Evolutionary conservation across 345 rosid species (phyloP).

Genomic region (Ricinus communis): DNA sequence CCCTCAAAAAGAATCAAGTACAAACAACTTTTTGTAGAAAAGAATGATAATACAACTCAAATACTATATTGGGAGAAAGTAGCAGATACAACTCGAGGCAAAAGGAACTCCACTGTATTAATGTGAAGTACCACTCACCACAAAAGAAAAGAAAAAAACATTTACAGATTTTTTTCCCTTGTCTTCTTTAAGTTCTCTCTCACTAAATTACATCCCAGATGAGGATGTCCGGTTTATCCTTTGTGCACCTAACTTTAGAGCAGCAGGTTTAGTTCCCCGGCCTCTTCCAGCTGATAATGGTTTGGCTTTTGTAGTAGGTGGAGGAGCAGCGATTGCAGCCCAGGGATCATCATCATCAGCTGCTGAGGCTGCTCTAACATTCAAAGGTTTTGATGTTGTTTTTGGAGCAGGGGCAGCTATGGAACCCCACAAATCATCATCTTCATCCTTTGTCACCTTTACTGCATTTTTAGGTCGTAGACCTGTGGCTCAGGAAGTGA

Average conservation of each 20-base stretch:
- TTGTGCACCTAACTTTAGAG: slow-evolving; percentile 81
- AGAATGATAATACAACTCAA: slow-evolving; percentile 60
- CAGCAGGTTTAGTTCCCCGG: slow-evolving; percentile 68
- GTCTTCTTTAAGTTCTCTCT: slow-evolving; percentile 16
- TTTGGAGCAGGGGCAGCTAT: slow-evolving; percentile 85
- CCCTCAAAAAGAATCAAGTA: neutral
- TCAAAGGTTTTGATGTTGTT: slow-evolving; percentile 64
- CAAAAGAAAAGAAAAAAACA: slow-evolving; percentile 24
- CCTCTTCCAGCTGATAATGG: slow-evolving; percentile 74
- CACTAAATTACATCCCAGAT: slow-evolving; percentile 48
- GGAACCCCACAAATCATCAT: slow-evolving; percentile 95
- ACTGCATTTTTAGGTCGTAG: slow-evolving; percentile 49
- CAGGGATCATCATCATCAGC: slow-evolving; percentile 82
- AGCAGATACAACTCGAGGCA: slow-evolving; percentile 22
- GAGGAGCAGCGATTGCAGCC: slow-evolving; percentile 96
- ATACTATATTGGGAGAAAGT: slow-evolving; percentile 23
- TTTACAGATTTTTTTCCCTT: slow-evolving; percentile 40
- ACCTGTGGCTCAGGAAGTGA: slow-evolving; percentile 46
- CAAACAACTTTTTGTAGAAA: slow-evolving; percentile 24
- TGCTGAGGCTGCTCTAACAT: slow-evolving; percentile 46
- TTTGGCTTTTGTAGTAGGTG: slow-evolving; percentile 75
- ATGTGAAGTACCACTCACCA: slow-evolving; percentile 31
- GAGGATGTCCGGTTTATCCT: slow-evolving; percentile 83
- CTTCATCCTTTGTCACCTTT: slow-evolving; percentile 57
- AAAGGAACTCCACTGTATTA: slow-evolving; percentile 7